A percentile compares a stretch with the other conserved stretches of the same genome.
These are phyloP conservation scores for Trichopus zeylanicus DNA, from an alignment of 116 monocot species.

Conservation along the genomic window DNA sequence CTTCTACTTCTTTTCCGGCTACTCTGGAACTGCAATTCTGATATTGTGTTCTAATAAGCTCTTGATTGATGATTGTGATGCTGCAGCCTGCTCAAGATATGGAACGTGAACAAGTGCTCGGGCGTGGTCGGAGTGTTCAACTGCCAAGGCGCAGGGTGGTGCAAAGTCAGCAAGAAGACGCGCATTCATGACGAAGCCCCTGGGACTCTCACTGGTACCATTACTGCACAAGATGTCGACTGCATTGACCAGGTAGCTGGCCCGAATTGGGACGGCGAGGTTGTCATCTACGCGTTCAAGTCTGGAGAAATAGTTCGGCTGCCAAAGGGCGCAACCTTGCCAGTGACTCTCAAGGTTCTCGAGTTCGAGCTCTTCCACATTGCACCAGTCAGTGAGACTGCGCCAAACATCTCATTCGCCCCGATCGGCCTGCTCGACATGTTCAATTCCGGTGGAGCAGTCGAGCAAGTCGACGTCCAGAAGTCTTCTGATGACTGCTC, in stretches of 20 bases:
- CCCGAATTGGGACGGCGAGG: constrained; percentile 50
- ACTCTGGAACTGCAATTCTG: neutral
- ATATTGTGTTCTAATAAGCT: neutral
- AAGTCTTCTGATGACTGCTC: neutral
- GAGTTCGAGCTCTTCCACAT: constrained; percentile 79
- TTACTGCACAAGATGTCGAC: constrained; percentile 43
- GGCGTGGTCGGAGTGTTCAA: constrained; percentile 81
- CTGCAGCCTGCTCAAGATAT: constrained; percentile 67
- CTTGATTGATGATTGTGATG: neutral
- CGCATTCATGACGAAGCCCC: constrained; percentile 54
- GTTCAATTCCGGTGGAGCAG: constrained; percentile 77
- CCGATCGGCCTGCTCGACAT: constrained; percentile 71
- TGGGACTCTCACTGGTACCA: constrained; percentile 45
- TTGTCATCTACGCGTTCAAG: constrained; percentile 49
- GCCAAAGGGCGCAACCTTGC: constrained; percentile 36
- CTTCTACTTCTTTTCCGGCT: neutral
- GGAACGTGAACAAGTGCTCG: constrained; percentile 75
- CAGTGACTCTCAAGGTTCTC: constrained; percentile 62
- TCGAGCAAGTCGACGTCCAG: constrained; percentile 30
- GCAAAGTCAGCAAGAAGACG: constrained; percentile 59
- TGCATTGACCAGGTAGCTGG: constrained; percentile 46
- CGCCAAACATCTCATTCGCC: constrained; percentile 28
- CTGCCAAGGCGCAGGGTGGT: constrained; percentile 90
- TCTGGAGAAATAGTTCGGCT: constrained; percentile 59
- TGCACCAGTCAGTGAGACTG: constrained; percentile 42